Evolutionary conservation across 169 alveolate genomes (phyloP).

Genomic region (Plasmodium vivax): DNA sequence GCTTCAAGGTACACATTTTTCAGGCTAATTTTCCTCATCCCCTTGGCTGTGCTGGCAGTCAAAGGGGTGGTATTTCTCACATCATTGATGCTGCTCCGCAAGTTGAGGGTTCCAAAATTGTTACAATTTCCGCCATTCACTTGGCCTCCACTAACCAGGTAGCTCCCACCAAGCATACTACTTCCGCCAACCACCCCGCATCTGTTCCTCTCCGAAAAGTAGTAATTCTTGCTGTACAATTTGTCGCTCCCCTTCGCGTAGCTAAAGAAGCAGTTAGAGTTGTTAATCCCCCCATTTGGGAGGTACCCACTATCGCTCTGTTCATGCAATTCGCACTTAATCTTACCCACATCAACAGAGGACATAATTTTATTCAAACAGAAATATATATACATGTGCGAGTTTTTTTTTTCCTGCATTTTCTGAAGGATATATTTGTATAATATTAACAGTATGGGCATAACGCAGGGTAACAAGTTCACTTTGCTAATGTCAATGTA

Average conservation of each 20-base stretch:
- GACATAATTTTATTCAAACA: conserved; percentile 38
- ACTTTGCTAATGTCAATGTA: conserved; percentile 58
- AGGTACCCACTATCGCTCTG: not conserved
- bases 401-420: conserved; percentile 18
- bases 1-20: conserved; percentile 37
- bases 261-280: conserved; percentile 27
- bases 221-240: not conserved
- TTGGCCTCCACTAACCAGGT: not conserved
- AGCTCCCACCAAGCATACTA: not conserved
- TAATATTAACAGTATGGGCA: conserved; percentile 35
- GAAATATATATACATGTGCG: conserved; percentile 39
- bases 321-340: conserved; percentile 56
- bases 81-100: not conserved
- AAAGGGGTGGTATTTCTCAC: not conserved
- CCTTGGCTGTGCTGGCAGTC: not conserved
- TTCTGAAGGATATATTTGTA: conserved; percentile 22
- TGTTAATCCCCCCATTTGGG: not conserved
- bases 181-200: not conserved
- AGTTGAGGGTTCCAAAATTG: not conserved
- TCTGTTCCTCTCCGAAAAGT: not conserved
- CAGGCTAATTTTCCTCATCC: conserved; percentile 11
- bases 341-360: conserved; percentile 23
- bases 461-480: conserved; percentile 51
- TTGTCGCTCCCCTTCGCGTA: conserved; percentile 15
- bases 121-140: not conserved